These are phyloP conservation scores for Chalaropsis ovoidea DNA, from an alignment of 2,329 filamentous ascomycete genomes.

Conservation along the genomic window DNA sequence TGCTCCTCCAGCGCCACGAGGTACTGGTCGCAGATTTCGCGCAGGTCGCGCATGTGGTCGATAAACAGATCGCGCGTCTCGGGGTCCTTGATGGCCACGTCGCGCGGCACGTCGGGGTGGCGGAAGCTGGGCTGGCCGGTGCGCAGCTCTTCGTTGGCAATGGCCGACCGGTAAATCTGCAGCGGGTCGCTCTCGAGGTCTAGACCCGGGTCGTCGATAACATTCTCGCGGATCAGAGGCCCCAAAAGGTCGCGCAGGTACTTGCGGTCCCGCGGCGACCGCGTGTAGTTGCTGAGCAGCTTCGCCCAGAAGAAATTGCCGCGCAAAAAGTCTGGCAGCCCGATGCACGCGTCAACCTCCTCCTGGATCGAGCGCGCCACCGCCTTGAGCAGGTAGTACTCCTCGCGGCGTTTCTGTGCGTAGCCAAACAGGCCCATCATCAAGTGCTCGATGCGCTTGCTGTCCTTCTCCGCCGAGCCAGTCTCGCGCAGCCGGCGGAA, in stretches of 20 bases:
- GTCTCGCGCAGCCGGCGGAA: constrained; percentile 77
- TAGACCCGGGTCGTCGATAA: constrained; percentile 80
- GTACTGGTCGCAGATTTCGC: constrained; percentile 90
- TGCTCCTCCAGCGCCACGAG: constrained; percentile 72
- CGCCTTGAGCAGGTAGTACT: constrained; percentile 90
- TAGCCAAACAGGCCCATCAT: constrained; percentile 97
- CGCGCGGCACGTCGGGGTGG: constrained; percentile 73
- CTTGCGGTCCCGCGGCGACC: constrained; percentile 84
- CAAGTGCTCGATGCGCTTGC: constrained; percentile 81
- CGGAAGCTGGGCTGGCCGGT: constrained; percentile 76
- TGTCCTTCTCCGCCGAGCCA: constrained; percentile 80
- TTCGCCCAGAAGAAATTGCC: constrained; percentile 91
- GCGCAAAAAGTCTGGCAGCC: constrained; percentile 73
- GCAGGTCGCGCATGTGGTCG: constrained; percentile 81
- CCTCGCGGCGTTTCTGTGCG: constrained; percentile 89
- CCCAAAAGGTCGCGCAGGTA: constrained; percentile 81
- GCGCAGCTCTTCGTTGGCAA: constrained; percentile 93
- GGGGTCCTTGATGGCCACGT: constrained; percentile 88
- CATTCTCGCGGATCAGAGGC: constrained; percentile 76
- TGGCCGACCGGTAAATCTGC: constrained; percentile 89
- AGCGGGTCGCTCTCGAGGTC: constrained; percentile 95
- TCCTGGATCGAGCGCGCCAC: constrained; percentile 74
- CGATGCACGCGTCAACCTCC: constrained; percentile 64
- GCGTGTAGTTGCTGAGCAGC: constrained; percentile 74
- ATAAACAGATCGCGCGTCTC: constrained; percentile 92